Evolutionary conservation across 108 stramenopile genomes (phyloP).

Genomic region (Nitzschia sp.): DNA sequence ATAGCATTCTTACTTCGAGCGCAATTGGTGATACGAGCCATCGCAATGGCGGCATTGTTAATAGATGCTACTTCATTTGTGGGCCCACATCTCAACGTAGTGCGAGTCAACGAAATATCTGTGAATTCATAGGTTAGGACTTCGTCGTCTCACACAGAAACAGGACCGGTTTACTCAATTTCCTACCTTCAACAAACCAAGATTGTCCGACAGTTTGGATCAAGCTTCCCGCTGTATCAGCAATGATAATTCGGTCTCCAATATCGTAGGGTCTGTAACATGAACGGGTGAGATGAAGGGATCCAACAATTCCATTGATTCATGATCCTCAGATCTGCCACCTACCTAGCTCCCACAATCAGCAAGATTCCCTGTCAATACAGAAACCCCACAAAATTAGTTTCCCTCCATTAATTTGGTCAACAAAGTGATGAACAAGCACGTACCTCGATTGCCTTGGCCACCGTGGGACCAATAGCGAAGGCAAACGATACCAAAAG

Average conservation of each 20-base stretch:
- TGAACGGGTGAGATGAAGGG: background rate
- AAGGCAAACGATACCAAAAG: constrained; percentile 72
- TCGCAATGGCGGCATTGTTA: constrained; percentile 61
- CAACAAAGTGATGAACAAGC: background rate
- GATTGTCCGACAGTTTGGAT: constrained; percentile 35
- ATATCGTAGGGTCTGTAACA: constrained; percentile 67
- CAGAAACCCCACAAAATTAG: background rate
- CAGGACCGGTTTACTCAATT: too few relatives aligned
- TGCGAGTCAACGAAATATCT: constrained; percentile 67
- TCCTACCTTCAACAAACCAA: constrained; percentile 81
- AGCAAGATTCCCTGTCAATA: constrained; percentile 54
- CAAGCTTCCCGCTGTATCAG: constrained; percentile 27
- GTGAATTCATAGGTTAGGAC: background rate
- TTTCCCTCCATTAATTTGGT: background rate
- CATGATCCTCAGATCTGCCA: background rate
- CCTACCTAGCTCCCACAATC: constrained; percentile 56
- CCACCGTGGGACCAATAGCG: constrained; percentile 65
- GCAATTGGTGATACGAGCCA: constrained; percentile 68
- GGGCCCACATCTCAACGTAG: constrained; percentile 58
- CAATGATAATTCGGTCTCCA: constrained; percentile 79
- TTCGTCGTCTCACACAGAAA: background rate
- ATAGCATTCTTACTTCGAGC: constrained; percentile 62
- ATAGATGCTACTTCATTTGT: constrained; percentile 77
- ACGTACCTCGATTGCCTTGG: constrained; percentile 64
- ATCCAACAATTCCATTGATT: background rate